A percentile compares a stretch with the other conserved stretches of the same genome.
phyloP scores from a whole-genome alignment of 768 basidiomycete genomes.

The Crassisporium funariophilum region DNA sequence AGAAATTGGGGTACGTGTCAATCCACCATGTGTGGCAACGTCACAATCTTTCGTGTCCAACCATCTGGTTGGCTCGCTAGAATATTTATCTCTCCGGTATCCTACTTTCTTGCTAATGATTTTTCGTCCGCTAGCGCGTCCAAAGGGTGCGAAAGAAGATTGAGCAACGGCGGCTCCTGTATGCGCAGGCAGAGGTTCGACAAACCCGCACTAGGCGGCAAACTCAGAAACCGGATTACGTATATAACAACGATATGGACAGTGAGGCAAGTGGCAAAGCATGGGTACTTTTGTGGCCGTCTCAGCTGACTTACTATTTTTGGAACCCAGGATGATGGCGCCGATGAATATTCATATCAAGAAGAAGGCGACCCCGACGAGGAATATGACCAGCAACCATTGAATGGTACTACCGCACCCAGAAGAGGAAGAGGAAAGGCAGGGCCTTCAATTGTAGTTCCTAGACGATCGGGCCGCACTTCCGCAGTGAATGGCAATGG shows the following conservation, averaged over 20 bases:
- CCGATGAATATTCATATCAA: conserved; percentile 64
- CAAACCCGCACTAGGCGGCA: conserved; percentile 78
- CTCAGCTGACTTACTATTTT: conserved; percentile 31
- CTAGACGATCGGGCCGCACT: conserved; percentile 59
- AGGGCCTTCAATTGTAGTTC: conserved; percentile 27
- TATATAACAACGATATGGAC: conserved; percentile 65
- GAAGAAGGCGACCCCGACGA: conserved; percentile 72
- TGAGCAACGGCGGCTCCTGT: conserved; percentile 61
- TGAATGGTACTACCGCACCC: conserved; percentile 53
- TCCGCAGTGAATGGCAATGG: conserved; percentile 51
- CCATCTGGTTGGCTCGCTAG: conserved; percentile 4
- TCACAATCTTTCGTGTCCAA: conserved; percentile 9
- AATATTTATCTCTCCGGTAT: not conserved
- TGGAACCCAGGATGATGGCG: conserved; percentile 55
- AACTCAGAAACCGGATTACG: conserved; percentile 78
- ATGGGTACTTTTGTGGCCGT: conserved; percentile 13
- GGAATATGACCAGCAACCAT: conserved; percentile 55
- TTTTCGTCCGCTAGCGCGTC: conserved; percentile 54
- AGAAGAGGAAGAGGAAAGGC: conserved; percentile 43
- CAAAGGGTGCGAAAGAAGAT: conserved; percentile 70
- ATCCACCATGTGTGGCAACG: conserved; percentile 12
- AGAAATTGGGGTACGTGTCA: conserved; percentile 66
- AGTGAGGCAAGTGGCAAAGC: conserved; percentile 57
- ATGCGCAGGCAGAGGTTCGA: conserved; percentile 77
- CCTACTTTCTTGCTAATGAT: conserved; percentile 5